Base-by-base conservation (phyloP, 2,329 filamentous ascomycete genomes). In the Cladosporium velox region DNA sequence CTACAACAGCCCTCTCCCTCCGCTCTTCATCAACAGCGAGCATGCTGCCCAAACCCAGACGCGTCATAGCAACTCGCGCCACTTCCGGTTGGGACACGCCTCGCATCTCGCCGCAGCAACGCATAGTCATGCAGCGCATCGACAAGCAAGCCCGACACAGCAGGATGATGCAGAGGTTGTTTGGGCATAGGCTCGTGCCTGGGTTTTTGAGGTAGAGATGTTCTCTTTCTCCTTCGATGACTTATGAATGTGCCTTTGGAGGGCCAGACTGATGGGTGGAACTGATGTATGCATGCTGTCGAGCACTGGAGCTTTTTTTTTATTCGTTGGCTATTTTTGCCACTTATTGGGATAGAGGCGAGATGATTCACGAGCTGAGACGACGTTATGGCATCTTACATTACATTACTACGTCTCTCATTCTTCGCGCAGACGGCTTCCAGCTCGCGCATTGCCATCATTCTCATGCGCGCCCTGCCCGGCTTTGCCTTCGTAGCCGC, bases 401-500 rank as follows among this genome's bases (percentile, higher is more conserved):
- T 30, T 26, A 52, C 52, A 30, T 34, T 55, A 55, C 28, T 34
- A 6, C 30, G 12, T 34, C 15, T 54, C 26, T 55, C 34, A 62
- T 32, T 62, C 59, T 15, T 64, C 61, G 3, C 51, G 51, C 61
- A 64, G 5, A 24, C 61, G 51, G 26, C 61, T 64, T 5, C 35
- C 35, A 30, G 51, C 51, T 2, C 61, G 32, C 4, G 35, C 51
- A n/a, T 44, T 57, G 0, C 61, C 61, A 7, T 64, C 24, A 18
- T 38, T 35, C 12, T 54, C 59, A 24, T 35, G 30, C 26, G 59
- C 59, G n/a, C 59, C 47, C 26, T 57, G 51, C 0, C 61, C 61
- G 24, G 61, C 61, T 34, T 64, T 64, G 6, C 74, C 73, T 18
- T 69, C 75, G 73, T 77, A 81, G 7, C 80, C 82, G 6, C 81